phyloP scores from a whole-genome alignment of 805 yeast genomes.

The Tetrapisispora iriomotensis region DNA sequence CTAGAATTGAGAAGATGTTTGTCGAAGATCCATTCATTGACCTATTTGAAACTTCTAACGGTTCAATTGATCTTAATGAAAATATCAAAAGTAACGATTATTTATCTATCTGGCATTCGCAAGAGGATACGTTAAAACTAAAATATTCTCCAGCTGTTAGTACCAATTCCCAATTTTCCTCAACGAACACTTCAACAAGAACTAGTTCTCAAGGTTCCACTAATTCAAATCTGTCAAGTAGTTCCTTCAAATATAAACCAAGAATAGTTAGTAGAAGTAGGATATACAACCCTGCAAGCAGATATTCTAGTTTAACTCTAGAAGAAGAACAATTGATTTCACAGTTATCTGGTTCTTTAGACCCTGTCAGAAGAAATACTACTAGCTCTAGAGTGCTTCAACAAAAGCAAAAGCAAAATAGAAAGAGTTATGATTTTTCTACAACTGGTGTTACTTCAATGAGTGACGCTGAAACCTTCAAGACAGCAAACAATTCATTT shows the following conservation, averaged over 20 bases:
- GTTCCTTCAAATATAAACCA: conserved; percentile 22
- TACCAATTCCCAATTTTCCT: conserved; percentile 21
- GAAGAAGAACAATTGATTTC: conserved; percentile 1
- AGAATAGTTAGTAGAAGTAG: conserved; percentile 10
- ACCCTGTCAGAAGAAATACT: conserved; percentile 19
- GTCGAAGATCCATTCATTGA: conserved; percentile 21
- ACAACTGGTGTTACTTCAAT: not conserved
- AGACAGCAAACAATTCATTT: not conserved
- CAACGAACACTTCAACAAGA: conserved; percentile 13
- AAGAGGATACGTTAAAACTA: conserved; percentile 13
- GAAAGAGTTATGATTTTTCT: not conserved
- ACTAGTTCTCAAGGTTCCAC: conserved; percentile 7
- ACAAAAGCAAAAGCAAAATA: conserved; percentile 7
- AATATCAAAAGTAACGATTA: conserved; percentile 16
- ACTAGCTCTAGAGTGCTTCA: conserved; percentile 14
- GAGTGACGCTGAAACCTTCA: not conserved
- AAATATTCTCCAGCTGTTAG: conserved; percentile 17
- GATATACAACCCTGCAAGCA: conserved; percentile 6
- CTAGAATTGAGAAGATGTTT: conserved; percentile 13
- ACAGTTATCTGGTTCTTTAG: conserved; percentile 7
- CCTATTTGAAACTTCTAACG: conserved; percentile 19
- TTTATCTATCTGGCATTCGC: conserved; percentile 27
- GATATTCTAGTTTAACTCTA: not conserved
- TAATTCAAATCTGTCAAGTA: not conserved
- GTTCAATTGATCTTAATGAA: conserved; percentile 14